These are phyloP conservation scores for Talaromyces sp. DNA, from an alignment of 2,329 filamentous ascomycete species.

Conservation along the genomic window DNA sequence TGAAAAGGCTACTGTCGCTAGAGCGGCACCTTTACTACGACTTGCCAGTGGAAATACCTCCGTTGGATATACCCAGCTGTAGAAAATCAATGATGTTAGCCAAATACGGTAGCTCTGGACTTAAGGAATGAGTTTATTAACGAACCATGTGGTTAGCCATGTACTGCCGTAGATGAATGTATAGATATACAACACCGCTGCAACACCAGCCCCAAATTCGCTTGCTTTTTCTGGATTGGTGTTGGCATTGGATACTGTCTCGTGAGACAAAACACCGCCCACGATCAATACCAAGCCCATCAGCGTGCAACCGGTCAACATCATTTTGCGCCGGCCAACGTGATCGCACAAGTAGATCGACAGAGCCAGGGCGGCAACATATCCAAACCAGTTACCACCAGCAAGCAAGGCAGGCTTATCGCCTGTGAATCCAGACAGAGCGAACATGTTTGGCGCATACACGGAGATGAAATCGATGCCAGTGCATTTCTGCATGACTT, in stretches of 20 bases:
- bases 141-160: conserved; percentile 23
- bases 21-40: conserved; percentile 35
- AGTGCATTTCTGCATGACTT: conserved; percentile 46
- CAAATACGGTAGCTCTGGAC: not conserved
- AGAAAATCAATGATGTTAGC: conserved; percentile 15
- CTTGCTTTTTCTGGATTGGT: conserved; percentile 23
- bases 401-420: conserved; percentile 48
- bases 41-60: conserved; percentile 45
- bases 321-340: conserved; percentile 47
- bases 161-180: conserved; percentile 22
- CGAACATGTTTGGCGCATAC: conserved; percentile 43
- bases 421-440: conserved; percentile 39
- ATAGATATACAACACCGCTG: conserved; percentile 30
- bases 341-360: conserved; percentile 43
- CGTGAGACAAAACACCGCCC: conserved; percentile 34
- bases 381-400: conserved; percentile 22
- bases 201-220: conserved; percentile 36
- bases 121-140: not conserved
- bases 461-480: conserved; percentile 46
- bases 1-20: conserved; percentile 24
- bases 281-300: conserved; percentile 43
- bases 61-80: conserved; percentile 44
- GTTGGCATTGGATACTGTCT: conserved; percentile 37
- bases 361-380: conserved; percentile 43
- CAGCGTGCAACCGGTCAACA: conserved; percentile 24